Evolutionary conservation across 2,329 filamentous ascomycete genomes (phyloP).

Genomic region (Trichoderma semiorbis): DNA sequence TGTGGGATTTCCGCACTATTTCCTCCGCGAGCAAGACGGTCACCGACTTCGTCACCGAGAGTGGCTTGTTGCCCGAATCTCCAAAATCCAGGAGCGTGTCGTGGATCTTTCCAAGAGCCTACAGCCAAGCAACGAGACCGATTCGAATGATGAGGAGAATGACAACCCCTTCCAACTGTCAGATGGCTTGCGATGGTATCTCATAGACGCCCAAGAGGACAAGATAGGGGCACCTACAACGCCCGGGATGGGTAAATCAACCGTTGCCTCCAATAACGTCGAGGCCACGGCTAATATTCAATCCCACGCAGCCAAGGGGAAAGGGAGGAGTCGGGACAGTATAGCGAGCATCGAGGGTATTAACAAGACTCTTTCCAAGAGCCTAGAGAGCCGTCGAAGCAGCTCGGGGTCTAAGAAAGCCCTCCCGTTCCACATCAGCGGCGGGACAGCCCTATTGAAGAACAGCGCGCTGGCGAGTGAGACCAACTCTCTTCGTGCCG

Average conservation of each 20-base stretch:
- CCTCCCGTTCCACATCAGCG: conserved; percentile 48
- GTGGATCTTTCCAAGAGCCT: conserved; percentile 86
- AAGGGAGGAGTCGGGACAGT: conserved; percentile 44
- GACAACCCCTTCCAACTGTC: conserved; percentile 97
- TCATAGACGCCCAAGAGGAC: conserved; percentile 90
- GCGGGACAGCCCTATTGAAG: conserved; percentile 42
- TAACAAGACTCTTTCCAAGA: conserved; percentile 77
- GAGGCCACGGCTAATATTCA: conserved; percentile 76
- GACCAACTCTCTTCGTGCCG: conserved; percentile 55
- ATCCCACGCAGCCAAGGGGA: conserved; percentile 44
- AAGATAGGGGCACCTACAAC: conserved; percentile 90
- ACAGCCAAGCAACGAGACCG: conserved; percentile 46
- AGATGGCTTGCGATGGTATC: conserved; percentile 92
- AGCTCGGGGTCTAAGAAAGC: conserved; percentile 83
- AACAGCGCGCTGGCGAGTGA: conserved; percentile 55
- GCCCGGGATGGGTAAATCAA: conserved; percentile 85
- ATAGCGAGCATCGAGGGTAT: conserved; percentile 65
- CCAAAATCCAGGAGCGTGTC: conserved; percentile 84
- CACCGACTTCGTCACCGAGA: conserved; percentile 83
- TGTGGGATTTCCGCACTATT: conserved; percentile 94
- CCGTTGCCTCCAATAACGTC: conserved; percentile 81
- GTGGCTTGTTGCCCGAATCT: conserved; percentile 94
- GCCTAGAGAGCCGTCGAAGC: conserved; percentile 84
- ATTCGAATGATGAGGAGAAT: conserved; percentile 66
- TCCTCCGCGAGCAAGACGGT: conserved; percentile 85